Percentiles rank a stretch among this genome's conserved stretches.
Evolutionary conservation across 2,329 filamentous ascomycete genomes (phyloP).

Genomic region (Calonectria hongkongensis): DNA sequence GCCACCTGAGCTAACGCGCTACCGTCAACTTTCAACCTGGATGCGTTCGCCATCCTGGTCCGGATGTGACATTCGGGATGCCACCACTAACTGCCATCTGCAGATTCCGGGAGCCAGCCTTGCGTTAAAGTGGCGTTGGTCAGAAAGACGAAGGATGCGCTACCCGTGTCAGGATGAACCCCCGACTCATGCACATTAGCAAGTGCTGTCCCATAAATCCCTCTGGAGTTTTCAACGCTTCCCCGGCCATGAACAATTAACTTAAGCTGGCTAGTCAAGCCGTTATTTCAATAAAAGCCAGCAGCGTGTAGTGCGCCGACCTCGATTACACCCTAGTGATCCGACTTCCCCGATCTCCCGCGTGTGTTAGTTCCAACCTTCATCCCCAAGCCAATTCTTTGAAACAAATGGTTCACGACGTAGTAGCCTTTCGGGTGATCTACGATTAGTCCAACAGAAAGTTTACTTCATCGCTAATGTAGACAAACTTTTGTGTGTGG

Average conservation of each 20-base stretch:
- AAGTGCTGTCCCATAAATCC: not conserved
- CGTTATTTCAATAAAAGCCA: not conserved
- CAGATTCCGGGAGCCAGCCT: not conserved
- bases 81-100: not conserved
- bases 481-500: not conserved
- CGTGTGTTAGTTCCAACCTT: not conserved
- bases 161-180: not conserved
- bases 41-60: not conserved
- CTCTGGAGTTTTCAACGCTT: not conserved
- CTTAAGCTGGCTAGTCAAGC: not conserved
- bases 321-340: not conserved
- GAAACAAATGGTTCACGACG: not conserved
- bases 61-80: not conserved
- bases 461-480: not conserved
- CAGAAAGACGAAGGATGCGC: not conserved
- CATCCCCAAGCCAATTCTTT: not conserved
- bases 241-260: not conserved
- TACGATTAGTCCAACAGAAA: slow-evolving; percentile 4
- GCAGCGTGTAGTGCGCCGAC: not conserved
- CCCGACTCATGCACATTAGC: not conserved
- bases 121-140: not conserved
- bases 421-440: not conserved
- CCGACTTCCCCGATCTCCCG: not conserved
- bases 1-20: slow-evolving; percentile 18
- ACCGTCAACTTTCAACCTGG: not conserved